These are phyloP conservation scores for Trypanosoma mega DNA, from an alignment of 208 protist genomes.

Conservation along the genomic window DNA sequence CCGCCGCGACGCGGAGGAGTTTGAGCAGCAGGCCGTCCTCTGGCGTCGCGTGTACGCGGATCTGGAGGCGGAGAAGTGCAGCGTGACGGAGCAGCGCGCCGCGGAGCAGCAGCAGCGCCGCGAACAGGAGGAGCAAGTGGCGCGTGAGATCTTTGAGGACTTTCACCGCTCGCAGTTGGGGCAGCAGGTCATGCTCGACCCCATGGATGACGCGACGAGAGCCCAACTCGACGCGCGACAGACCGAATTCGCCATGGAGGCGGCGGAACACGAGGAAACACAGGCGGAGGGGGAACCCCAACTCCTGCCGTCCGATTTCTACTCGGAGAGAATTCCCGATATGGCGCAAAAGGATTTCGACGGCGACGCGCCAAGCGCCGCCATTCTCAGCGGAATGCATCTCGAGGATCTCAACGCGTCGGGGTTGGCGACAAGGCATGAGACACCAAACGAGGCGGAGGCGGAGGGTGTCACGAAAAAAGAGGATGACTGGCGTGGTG, in stretches of 20 bases:
- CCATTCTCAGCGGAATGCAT: slow-evolving; percentile 9
- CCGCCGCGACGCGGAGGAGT: slow-evolving; percentile 39
- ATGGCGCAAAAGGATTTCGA: neutral
- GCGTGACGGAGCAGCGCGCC: slow-evolving; percentile 32
- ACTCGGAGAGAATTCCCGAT: no score
- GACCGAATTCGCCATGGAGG: neutral
- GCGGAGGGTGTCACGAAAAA: neutral
- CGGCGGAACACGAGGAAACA: neutral
- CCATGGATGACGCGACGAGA: slow-evolving; percentile 13
- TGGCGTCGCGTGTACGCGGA: slow-evolving; percentile 48
- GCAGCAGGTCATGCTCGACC: slow-evolving; percentile 3
- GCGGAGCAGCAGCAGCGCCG: slow-evolving; percentile 29
- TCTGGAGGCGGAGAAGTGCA: slow-evolving; percentile 43
- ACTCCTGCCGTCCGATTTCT: no score
- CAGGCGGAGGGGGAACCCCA: no score
- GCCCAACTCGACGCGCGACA: slow-evolving; percentile 8
- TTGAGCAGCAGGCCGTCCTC: slow-evolving; percentile 32
- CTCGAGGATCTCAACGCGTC: neutral
- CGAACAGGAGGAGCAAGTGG: slow-evolving; percentile 37
- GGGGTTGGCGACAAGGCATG: no score
- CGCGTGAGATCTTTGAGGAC: slow-evolving; percentile 37
- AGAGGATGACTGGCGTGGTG: neutral
- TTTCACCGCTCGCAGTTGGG: slow-evolving; percentile 24
- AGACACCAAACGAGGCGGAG: neutral
- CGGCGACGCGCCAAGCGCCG: neutral